phyloP scores from a whole-genome alignment of 2,329 filamentous ascomycete species.

The Ophiostoma quercus region DNA sequence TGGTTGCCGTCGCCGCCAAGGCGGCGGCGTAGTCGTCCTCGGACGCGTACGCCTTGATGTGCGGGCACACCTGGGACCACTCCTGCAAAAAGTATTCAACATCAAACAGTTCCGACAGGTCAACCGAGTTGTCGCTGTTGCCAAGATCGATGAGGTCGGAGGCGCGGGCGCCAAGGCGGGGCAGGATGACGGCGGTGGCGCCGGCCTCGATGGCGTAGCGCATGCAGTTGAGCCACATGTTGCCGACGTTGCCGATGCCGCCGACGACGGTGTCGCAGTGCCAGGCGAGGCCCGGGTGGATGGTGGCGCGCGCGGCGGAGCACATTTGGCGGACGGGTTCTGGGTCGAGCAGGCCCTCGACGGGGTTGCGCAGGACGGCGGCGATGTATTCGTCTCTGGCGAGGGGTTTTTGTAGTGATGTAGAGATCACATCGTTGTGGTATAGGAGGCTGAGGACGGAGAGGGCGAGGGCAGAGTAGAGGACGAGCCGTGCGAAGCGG shows the following conservation, averaged over 20 bases:
- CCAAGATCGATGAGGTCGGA: constrained; percentile 27
- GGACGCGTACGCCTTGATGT: constrained; percentile 25
- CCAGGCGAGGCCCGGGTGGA: constrained; percentile 36
- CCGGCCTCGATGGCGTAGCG: constrained; percentile 35
- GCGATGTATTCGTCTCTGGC: constrained; percentile 25
- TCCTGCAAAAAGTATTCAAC: constrained; percentile 23
- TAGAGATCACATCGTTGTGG: background rate
- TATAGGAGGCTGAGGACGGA: background rate
- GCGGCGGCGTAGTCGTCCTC: constrained; percentile 7
- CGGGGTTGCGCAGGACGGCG: constrained; percentile 26
- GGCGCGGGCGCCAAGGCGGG: constrained; percentile 28
- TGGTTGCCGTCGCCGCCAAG: background rate
- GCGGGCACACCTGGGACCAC: constrained; percentile 25
- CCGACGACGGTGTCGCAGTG: constrained; percentile 35
- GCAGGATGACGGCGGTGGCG: constrained; percentile 27
- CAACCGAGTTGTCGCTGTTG: constrained; percentile 19
- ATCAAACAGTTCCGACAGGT: constrained; percentile 24
- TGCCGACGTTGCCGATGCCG: constrained; percentile 37
- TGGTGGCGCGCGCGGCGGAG: constrained; percentile 29
- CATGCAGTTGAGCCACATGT: constrained; percentile 37
- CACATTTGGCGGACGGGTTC: constrained; percentile 29
- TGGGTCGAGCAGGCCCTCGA: constrained; percentile 28
- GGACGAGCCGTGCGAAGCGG: constrained; percentile 8
- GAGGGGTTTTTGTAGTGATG: background rate
- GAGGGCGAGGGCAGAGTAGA: constrained; percentile 13